Conservation (phyloP, 2,329 filamentous ascomycete genomes). For the Sclerotiophoma versabilis region DNA sequence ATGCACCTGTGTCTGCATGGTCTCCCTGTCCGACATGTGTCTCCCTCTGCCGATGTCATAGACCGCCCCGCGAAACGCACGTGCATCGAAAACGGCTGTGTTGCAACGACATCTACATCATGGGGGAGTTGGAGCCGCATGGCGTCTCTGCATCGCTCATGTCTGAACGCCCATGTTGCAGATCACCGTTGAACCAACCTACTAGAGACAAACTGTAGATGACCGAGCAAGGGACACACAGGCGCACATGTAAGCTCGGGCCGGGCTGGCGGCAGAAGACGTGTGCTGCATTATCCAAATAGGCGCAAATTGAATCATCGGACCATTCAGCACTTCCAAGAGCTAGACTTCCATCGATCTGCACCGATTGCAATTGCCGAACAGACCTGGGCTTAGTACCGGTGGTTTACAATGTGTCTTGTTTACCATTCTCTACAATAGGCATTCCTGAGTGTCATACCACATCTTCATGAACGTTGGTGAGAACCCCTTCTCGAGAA, state of each 20-base stretch:
- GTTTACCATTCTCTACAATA: conserved; percentile 12
- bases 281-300: conserved; percentile 30
- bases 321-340: conserved; percentile 10
- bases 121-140: conserved; percentile 37
- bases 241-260: conserved; percentile 19
- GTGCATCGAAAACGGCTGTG: conserved; percentile 10
- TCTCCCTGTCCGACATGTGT: conserved; percentile 21
- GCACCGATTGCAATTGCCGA: neutral
- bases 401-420: neutral
- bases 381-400: neutral
- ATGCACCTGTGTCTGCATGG: conserved; percentile 26
- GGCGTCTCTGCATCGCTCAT: conserved; percentile 37
- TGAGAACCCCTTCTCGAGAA: conserved; percentile 32
- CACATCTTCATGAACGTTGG: conserved; percentile 13
- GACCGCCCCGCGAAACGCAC: conserved; percentile 8
- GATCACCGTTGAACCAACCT: conserved; percentile 29
- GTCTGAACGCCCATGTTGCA: conserved; percentile 35
- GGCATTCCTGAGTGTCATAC: conserved; percentile 7
- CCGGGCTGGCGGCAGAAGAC: conserved; percentile 30
- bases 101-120: conserved; percentile 8
- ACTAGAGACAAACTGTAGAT: conserved; percentile 21
- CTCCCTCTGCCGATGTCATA: conserved; percentile 15
- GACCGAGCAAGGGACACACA: conserved; percentile 16
- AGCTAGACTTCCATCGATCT: neutral
- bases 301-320: conserved; percentile 29